Percentiles rank a stretch among this genome's conserved stretches.
Conservation (phyloP, 352 stramenopile genomes). For the Globisporangium camurandrum region DNA sequence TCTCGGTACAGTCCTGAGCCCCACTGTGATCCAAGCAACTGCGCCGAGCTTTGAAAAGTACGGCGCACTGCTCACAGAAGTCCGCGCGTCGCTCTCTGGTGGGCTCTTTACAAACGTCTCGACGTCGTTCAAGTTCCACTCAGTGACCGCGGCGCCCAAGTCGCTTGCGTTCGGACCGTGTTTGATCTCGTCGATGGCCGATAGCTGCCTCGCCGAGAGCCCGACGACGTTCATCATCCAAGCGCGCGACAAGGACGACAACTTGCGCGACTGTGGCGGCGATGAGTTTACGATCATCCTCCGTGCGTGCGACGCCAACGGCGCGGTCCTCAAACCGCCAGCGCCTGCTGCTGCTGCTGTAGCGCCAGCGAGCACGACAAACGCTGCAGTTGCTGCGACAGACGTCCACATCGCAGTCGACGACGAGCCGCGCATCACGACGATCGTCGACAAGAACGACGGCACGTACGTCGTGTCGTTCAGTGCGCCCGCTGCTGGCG, state of each 20-base stretch:
- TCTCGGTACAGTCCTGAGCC: conserved; percentile 75
- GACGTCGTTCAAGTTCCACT: conserved; percentile 89
- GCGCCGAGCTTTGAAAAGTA: conserved; percentile 94
- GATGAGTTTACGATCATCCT: conserved; percentile 90
- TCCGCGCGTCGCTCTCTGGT: conserved; percentile 86
- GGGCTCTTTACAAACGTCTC: conserved; percentile 91
- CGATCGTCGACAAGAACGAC: conserved; percentile 86
- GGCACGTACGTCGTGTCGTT: conserved; percentile 93
- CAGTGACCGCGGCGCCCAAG: conserved; percentile 87
- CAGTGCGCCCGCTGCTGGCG: conserved; percentile 62
- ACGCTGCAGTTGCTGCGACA: background rate
- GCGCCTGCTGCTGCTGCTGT: background rate
- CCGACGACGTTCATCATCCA: conserved; percentile 91
- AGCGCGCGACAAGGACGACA: conserved; percentile 83
- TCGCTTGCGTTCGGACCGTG: conserved; percentile 93
- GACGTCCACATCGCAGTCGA: too few species aligned
- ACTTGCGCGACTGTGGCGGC: conserved; percentile 88
- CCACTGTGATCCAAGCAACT: conserved; percentile 83
- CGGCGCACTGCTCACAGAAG: conserved; percentile 78
- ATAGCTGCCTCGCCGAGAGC: conserved; percentile 57
- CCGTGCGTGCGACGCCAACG: conserved; percentile 14
- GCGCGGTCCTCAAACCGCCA: conserved; percentile 4
- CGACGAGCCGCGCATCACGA: conserved; percentile 20
- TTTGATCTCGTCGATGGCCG: conserved; percentile 49
- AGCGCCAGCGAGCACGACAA: background rate